Evolutionary conservation across 2,329 filamentous ascomycete genomes (phyloP).

Genomic region (Pseudohalonectria lignicola): DNA sequence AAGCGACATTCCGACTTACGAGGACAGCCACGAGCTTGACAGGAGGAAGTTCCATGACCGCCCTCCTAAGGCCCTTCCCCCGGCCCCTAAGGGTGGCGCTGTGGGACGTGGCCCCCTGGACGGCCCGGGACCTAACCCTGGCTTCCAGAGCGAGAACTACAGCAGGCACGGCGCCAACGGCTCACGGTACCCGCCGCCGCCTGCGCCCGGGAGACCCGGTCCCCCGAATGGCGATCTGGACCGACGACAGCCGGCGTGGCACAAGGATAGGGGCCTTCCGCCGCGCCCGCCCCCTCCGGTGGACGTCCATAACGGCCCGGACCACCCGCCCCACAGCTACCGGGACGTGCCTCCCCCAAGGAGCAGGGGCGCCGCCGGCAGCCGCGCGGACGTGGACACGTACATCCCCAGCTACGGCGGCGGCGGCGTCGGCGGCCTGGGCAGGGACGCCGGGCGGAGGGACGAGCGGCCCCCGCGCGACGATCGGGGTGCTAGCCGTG

Average conservation of each 20-base stretch:
- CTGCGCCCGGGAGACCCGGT: constrained; percentile 22
- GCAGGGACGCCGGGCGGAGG: constrained; percentile 1
- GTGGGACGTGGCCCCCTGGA: constrained; percentile 61
- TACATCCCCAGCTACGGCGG: constrained; percentile 38
- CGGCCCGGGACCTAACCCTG: constrained; percentile 34
- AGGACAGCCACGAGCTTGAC: constrained; percentile 95
- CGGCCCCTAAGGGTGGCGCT: constrained; percentile 82
- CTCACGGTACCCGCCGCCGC: constrained; percentile 27
- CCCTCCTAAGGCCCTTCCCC: constrained; percentile 64
- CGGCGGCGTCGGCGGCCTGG: constrained; percentile 3
- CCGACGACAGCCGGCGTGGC: constrained; percentile 40
- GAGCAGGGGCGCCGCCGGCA: constrained; percentile 12
- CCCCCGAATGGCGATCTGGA: constrained; percentile 11
- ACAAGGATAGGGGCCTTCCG: constrained; percentile 37
- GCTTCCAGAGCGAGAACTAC: constrained; percentile 41
- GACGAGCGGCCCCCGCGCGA: constrained; percentile 16
- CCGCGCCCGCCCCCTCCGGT: constrained; percentile 38
- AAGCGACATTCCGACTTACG: constrained; percentile 79
- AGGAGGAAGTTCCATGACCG: constrained; percentile 81
- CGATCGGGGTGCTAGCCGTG: constrained; percentile 21
- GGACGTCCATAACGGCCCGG: constrained; percentile 18
- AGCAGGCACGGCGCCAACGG: constrained; percentile 37
- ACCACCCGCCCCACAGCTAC: constrained; percentile 30
- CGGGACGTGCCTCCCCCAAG: constrained; percentile 16
- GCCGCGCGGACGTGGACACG: constrained; percentile 28